Evolutionary conservation across 2,329 filamentous ascomycete species (phyloP), one percentile per base, ranked within the genome.

Genomic region (Epichloe typhina): DNA sequence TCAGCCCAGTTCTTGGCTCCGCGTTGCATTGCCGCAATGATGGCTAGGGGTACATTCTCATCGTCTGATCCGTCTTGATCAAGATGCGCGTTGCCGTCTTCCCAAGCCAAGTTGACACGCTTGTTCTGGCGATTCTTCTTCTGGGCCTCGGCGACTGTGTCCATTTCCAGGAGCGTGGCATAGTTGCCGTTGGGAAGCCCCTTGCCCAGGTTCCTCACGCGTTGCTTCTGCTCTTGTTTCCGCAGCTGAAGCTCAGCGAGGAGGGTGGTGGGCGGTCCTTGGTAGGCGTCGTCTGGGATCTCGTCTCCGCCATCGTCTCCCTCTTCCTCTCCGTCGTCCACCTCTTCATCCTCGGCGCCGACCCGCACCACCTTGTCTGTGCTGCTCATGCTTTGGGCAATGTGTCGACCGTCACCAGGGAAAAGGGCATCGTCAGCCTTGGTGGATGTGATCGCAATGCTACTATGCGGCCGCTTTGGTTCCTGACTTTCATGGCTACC

Each of bases 181-280:
- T 93, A 88, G 76, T 95, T 83, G n/a, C 88, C 90, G 50, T 84
- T 82, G 19, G 85, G 83, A 57, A 73, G 74, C 2, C 69, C 67
- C 43, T 75, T 79, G 35, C 78, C 74, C 21, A 83, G 75, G 21
- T 82, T 79, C 52, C 65, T 64, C 33, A 84, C 93, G 37, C 93
- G 82, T 54, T 83, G 74, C 65, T 88, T 90, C 60, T 94, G 84
- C 58, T 95, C 86, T 53, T 87, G 83, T 64, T 98, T 97, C 47
- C 93, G 84, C 56, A 95, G 71, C 63, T 96, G 88, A 7, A 98
- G 73, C 64, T 98, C 93, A 0, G 93, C 93, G 23, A 98, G 77
- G 0, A 98, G 75, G 0, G 93, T 98, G 1, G 89, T 95, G 0
- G 93, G 93, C 4, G 83, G 77, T 0, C 86, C 88, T 49, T 82